These are phyloP conservation scores for Melanomma pulvis-pyrius DNA, from an alignment of 495 filamentous ascomycete species.

Conservation along the genomic window DNA sequence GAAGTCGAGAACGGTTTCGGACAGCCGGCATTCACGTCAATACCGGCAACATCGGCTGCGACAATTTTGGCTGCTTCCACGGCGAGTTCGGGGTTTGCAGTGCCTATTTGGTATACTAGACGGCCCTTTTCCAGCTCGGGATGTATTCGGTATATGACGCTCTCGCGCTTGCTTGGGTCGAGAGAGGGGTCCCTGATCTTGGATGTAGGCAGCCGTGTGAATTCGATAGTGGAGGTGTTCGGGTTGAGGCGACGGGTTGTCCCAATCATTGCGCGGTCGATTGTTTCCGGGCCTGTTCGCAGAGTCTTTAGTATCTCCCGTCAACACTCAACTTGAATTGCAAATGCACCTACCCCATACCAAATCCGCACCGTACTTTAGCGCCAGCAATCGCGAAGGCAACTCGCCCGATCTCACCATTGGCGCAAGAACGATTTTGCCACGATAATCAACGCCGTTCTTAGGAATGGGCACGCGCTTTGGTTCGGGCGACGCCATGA, in stretches of 20 bases:
- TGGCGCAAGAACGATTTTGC: conserved; percentile 90
- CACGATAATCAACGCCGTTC: conserved; percentile 89
- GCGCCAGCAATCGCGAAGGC: conserved; percentile 79
- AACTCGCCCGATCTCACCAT: conserved; percentile 97
- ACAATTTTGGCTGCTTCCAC: conserved; percentile 82
- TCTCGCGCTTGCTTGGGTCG: conserved; percentile 57
- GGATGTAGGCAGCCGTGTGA: conserved; percentile 73
- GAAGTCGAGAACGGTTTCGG: conserved; percentile 92
- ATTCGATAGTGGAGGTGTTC: conserved; percentile 77
- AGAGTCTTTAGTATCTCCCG: conserved; percentile 6
- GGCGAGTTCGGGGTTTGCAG: conserved; percentile 74
- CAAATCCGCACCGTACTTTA: conserved; percentile 93
- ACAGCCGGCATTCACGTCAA: conserved; percentile 96
- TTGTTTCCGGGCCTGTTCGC: conserved; percentile 77
- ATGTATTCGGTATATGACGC: conserved; percentile 81
- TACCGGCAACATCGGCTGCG: conserved; percentile 83
- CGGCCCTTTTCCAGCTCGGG: conserved; percentile 69
- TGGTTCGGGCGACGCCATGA: conserved; percentile 43
- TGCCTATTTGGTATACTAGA: conserved; percentile 90
- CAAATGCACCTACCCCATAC: conserved; percentile 72
- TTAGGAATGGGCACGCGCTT: conserved; percentile 79
- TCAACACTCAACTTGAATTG: neutral
- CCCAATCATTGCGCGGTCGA: conserved; percentile 88
- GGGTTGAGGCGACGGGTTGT: conserved; percentile 74
- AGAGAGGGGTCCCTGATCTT: conserved; percentile 56